Evolutionary conservation across 75 land plant species (phyloP).

Genomic region (Pinus tabuliformis): DNA sequence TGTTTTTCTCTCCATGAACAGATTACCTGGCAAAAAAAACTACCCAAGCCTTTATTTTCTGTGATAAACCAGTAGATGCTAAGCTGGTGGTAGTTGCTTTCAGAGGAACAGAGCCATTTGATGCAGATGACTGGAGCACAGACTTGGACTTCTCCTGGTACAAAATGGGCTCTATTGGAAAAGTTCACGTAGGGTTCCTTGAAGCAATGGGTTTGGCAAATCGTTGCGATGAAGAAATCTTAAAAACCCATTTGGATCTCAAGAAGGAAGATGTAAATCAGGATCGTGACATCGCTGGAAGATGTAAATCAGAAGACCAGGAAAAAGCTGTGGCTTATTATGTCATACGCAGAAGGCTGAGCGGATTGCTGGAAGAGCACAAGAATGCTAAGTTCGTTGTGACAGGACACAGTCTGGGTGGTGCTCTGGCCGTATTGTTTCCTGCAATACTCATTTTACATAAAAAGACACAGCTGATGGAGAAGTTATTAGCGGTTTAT

Average conservation of each 20-base stretch:
- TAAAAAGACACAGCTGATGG: slow-evolving; percentile 12
- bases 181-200: slow-evolving; percentile 29
- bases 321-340: slow-evolving; percentile 28
- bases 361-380: slow-evolving; percentile 13
- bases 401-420: slow-evolving; percentile 50
- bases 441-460: slow-evolving; percentile 23
- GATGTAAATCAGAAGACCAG: neutral
- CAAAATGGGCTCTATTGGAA: slow-evolving; percentile 8
- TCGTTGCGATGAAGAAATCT: neutral
- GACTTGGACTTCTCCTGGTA: slow-evolving; percentile 30
- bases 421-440: slow-evolving; percentile 37
- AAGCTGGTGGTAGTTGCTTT: slow-evolving; percentile 27
- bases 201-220: slow-evolving; percentile 31
- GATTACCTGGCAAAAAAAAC: neutral
- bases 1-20: neutral
- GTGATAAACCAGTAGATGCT: slow-evolving; percentile 19
- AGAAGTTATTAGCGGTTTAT: slow-evolving; percentile 23
- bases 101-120: slow-evolving; percentile 34
- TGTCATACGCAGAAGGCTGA: slow-evolving; percentile 13
- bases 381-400: slow-evolving; percentile 30
- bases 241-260: neutral
- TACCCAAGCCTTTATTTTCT: slow-evolving; percentile 29
- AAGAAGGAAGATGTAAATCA: neutral
- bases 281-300: neutral
- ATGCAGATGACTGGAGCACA: slow-evolving; percentile 31